phyloP scores from a whole-genome alignment of 192 early-diverging fungal species.

The Dimargaris cristalligena region DNA sequence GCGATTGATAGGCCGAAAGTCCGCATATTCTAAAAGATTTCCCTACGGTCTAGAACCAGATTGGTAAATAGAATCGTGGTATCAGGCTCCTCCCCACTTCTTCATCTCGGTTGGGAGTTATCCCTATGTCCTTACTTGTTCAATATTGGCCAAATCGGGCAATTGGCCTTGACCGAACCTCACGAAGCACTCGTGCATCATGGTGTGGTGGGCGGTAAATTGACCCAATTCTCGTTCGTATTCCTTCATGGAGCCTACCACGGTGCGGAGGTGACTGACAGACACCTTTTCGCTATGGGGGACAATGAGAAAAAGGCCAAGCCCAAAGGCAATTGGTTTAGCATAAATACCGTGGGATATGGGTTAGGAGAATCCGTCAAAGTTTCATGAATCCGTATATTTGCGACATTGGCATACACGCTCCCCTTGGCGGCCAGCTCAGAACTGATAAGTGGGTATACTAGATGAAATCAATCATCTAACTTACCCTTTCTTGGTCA shows the following conservation, averaged over 20 bases:
- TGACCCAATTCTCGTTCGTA: constrained; percentile 26
- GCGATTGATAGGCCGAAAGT: no score
- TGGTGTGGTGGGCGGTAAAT: constrained; percentile 30
- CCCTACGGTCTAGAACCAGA: no score
- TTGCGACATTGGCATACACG: no score
- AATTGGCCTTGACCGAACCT: constrained; percentile 25
- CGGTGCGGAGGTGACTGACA: constrained; percentile 22
- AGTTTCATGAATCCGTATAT: no score
- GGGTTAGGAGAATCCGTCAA: background rate
- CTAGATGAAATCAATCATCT: no score
- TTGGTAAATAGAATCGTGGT: no score
- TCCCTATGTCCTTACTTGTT: constrained; percentile 27
- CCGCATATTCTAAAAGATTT: no score
- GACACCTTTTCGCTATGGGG: background rate
- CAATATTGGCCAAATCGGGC: constrained; percentile 25
- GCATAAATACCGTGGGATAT: background rate
- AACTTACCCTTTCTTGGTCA: constrained; percentile 21
- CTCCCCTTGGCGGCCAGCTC: constrained; percentile 19
- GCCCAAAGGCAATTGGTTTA: no score
- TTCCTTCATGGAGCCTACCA: constrained; percentile 27
- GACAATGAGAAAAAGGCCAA: no score
- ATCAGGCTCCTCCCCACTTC: no score
- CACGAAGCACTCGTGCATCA: constrained; percentile 33
- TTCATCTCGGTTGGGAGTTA: no score
- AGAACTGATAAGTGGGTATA: no score